These are phyloP conservation scores for Leptographium procerum DNA, from an alignment of 2,329 filamentous ascomycete species.

Conservation along the genomic window DNA sequence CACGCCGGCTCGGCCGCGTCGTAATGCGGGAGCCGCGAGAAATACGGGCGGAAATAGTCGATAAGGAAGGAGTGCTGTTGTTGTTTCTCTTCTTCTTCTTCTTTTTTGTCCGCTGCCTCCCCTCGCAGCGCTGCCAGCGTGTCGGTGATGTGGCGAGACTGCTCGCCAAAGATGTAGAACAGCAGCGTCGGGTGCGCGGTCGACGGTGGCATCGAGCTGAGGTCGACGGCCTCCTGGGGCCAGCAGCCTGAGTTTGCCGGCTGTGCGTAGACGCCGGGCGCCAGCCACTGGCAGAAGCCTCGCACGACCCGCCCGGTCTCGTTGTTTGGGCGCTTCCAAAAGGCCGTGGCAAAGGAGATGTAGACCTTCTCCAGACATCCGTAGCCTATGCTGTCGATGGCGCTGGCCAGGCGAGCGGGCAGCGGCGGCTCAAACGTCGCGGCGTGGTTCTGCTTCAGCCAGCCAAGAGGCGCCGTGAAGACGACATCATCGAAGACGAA, in stretches of 20 bases:
- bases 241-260: conserved; percentile 52
- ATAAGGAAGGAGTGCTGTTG: conserved; percentile 35
- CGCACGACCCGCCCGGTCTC: conserved; percentile 30
- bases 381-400: conserved; percentile 55
- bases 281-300: conserved; percentile 66
- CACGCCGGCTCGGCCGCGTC: conserved; percentile 40
- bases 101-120: background rate
- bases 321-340: conserved; percentile 48
- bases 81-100: background rate
- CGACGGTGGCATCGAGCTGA: conserved; percentile 50
- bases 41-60: conserved; percentile 68
- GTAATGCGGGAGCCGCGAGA: conserved; percentile 63
- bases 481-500: conserved; percentile 57
- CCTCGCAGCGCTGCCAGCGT: conserved; percentile 28
- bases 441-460: conserved; percentile 47
- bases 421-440: conserved; percentile 50
- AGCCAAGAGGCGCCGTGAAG: conserved; percentile 57
- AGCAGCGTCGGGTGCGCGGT: conserved; percentile 68
- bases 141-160: conserved; percentile 42
- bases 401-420: conserved; percentile 42
- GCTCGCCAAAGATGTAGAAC: conserved; percentile 66
- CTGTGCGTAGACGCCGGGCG: conserved; percentile 50
- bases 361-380: conserved; percentile 55
- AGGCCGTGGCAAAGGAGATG: conserved; percentile 62
- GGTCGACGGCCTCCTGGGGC: conserved; percentile 67